phyloP scores from a whole-genome alignment of 116 monocot species.

The Papilionanthe hybrid region DNA sequence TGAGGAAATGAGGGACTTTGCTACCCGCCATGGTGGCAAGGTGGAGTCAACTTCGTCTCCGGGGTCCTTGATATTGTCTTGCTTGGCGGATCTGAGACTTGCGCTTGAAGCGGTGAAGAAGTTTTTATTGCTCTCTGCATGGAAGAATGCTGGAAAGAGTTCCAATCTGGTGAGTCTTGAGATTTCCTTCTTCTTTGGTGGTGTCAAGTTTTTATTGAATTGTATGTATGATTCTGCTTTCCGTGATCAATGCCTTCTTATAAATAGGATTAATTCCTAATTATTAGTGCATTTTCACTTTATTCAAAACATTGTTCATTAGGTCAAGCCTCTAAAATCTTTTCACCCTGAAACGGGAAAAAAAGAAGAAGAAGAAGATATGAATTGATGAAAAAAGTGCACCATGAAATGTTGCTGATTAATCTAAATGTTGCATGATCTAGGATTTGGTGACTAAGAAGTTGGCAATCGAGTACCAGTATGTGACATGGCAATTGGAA shows the following conservation, averaged over 20 bases:
- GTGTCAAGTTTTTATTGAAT: background rate
- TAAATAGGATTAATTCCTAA: background rate
- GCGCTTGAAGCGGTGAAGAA: constrained; percentile 56
- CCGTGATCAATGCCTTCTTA: no score
- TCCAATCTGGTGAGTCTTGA: constrained; percentile 7
- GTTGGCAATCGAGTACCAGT: constrained; percentile 53
- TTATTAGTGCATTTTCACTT: background rate
- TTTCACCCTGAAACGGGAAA: background rate
- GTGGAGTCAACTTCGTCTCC: background rate
- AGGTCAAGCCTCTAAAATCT: background rate
- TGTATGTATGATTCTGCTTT: background rate
- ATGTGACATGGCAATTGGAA: constrained; percentile 78
- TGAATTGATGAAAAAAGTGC: background rate
- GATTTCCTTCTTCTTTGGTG: background rate
- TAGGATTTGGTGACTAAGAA: constrained; percentile 40
- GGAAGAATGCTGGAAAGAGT: background rate
- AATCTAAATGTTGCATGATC: constrained; percentile 7
- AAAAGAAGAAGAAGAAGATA: no score
- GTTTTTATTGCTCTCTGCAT: constrained; percentile 27
- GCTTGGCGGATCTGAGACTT: constrained; percentile 33
- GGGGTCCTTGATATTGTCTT: constrained; percentile 1
- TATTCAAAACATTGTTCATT: no score
- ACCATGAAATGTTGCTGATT: constrained; percentile 13
- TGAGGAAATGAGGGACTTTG: constrained; percentile 30
- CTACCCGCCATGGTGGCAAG: background rate